These are phyloP conservation scores for Hymenoscyphus occultus DNA, from an alignment of 2,329 filamentous ascomycete species.

Conservation along the genomic window DNA sequence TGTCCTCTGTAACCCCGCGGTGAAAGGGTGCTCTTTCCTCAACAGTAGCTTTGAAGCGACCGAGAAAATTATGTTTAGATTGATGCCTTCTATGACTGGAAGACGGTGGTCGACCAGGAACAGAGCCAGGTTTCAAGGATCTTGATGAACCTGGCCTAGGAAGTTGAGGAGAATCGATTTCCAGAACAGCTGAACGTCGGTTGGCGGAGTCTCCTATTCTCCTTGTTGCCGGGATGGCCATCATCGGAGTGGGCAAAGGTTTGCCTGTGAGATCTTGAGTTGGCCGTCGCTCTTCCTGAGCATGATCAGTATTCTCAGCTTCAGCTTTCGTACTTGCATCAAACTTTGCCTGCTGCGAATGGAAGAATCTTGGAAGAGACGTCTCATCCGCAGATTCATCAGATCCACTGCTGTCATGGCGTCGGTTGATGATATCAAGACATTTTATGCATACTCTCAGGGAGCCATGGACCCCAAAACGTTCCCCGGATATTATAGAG, in stretches of 20 bases:
- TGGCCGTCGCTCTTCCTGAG: slow-evolving; percentile 36
- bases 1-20: slow-evolving; percentile 68
- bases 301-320: slow-evolving; percentile 38
- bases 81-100: slow-evolving; percentile 79
- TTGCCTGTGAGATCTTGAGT: slow-evolving; percentile 42
- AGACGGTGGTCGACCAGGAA: slow-evolving; percentile 66
- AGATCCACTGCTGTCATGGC: slow-evolving; percentile 81
- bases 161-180: slow-evolving; percentile 81
- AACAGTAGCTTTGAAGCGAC: slow-evolving; percentile 66
- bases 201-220: slow-evolving; percentile 72
- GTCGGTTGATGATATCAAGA: slow-evolving; percentile 83
- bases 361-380: slow-evolving; percentile 61
- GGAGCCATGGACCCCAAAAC: slow-evolving; percentile 81
- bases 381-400: slow-evolving; percentile 83
- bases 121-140: slow-evolving; percentile 73
- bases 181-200: slow-evolving; percentile 81
- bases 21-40: slow-evolving; percentile 89
- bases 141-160: slow-evolving; percentile 91
- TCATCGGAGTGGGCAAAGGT: slow-evolving; percentile 64
- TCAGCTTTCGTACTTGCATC: slow-evolving; percentile 40
- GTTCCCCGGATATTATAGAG: slow-evolving; percentile 79
- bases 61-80: slow-evolving; percentile 81
- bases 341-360: slow-evolving; percentile 49
- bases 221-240: slow-evolving; percentile 65
- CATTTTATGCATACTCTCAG: slow-evolving; percentile 92